Conservation (phyloP, 768 basidiomycete genomes). For the Scleroderma bovista region DNA sequence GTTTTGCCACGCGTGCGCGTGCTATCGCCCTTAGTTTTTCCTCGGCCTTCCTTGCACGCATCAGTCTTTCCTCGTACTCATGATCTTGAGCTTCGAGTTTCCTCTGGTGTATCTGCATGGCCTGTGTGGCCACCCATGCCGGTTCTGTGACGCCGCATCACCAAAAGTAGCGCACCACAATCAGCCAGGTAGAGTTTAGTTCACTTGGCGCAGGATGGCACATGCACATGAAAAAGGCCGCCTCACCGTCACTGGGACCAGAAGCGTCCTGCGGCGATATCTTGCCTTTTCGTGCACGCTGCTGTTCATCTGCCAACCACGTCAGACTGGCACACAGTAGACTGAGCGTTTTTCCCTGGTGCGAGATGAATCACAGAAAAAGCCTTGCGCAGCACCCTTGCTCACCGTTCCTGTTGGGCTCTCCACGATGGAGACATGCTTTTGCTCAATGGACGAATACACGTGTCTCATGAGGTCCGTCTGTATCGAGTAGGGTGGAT, state of each 20-base stretch:
- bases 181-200: not conserved
- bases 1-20: constrained; percentile 55
- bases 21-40: constrained; percentile 47
- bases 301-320: constrained; percentile 68
- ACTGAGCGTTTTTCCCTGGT: constrained; percentile 81
- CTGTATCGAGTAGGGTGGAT: constrained; percentile 81
- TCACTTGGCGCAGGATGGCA: not conserved
- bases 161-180: constrained; percentile 20
- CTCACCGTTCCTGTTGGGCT: constrained; percentile 86
- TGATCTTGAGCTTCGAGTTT: constrained; percentile 64
- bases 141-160: constrained; percentile 36
- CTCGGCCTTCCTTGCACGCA: constrained; percentile 58
- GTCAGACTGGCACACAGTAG: constrained; percentile 71
- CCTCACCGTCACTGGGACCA: constrained; percentile 22
- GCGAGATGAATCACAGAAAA: not conserved
- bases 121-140: constrained; percentile 75
- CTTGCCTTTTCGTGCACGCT: constrained; percentile 63
- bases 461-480: constrained; percentile 83
- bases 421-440: constrained; percentile 76
- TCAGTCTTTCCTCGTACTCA: constrained; percentile 58
- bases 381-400: not conserved
- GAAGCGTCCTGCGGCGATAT: constrained; percentile 31
- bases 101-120: constrained; percentile 54
- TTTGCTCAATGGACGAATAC: constrained; percentile 71
- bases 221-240: constrained; percentile 5